phyloP scores from a whole-genome alignment of 2,329 filamentous ascomycete genomes.

The Penicillium sp. region DNA sequence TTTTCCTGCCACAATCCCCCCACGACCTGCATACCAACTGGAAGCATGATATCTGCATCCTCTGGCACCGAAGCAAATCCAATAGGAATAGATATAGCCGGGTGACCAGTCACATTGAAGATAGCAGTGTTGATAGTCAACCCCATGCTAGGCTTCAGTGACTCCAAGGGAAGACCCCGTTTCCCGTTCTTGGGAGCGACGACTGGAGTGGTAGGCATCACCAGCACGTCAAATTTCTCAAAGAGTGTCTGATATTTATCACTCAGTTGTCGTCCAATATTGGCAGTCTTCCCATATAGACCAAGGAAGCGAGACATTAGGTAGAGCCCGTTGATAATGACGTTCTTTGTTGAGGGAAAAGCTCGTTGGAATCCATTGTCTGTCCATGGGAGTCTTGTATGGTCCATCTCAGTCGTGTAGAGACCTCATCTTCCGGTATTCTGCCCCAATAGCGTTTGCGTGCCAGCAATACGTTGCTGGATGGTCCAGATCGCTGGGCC shows the following conservation, averaged over 20 bases:
- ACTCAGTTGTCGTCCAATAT: conserved; percentile 47
- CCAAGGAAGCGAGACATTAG: conserved; percentile 47
- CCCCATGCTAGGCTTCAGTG: conserved; percentile 52
- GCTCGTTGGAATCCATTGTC: conserved; percentile 57
- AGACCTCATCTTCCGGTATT: conserved; percentile 57
- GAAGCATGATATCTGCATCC: conserved; percentile 45
- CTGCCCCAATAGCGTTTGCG: conserved; percentile 51
- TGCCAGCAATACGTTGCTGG: conserved; percentile 48
- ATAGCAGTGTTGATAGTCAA: conserved; percentile 62
- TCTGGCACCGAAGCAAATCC: conserved; percentile 49
- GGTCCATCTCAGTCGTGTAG: conserved; percentile 58
- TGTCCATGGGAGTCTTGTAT: conserved; percentile 55
- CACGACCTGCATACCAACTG: conserved; percentile 63
- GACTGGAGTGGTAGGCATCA: conserved; percentile 48
- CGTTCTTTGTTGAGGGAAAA: conserved; percentile 53
- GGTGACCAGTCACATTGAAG: conserved; percentile 65
- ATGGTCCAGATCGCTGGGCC: conserved; percentile 58
- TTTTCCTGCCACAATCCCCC: conserved; percentile 46
- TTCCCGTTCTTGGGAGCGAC: conserved; percentile 36
- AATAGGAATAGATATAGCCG: conserved; percentile 60
- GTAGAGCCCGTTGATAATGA: conserved; percentile 50
- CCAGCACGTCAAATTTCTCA: conserved; percentile 46
- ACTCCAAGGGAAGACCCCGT: conserved; percentile 33
- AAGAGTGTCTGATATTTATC: conserved; percentile 52
- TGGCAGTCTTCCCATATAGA: conserved; percentile 50